Conservation (phyloP, 306 rosid species). For the Citrullus mucosospermus region DNA sequence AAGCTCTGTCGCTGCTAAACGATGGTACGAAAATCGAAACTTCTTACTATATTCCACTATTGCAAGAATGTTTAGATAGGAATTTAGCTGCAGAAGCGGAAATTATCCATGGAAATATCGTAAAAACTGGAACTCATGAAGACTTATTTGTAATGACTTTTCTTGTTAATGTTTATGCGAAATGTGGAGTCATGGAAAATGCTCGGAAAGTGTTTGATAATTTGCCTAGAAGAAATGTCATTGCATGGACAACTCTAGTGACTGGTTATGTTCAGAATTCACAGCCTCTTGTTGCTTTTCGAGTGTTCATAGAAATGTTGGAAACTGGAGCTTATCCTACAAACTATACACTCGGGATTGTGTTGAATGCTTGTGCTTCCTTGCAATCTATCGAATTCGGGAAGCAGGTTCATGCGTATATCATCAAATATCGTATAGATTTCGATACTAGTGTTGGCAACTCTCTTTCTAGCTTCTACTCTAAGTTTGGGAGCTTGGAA, state of each 20-base stretch:
- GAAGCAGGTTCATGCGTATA: slow-evolving; percentile 67
- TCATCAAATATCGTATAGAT: slow-evolving; percentile 47
- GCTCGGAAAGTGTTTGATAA: slow-evolving; percentile 49
- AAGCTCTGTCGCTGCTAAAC: slow-evolving; percentile 31
- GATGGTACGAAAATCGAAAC: slow-evolving; percentile 29
- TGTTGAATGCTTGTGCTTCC: slow-evolving; percentile 50
- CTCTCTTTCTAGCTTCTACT: slow-evolving; percentile 74
- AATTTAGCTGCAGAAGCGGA: slow-evolving; percentile 28
- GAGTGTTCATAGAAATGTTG: slow-evolving; percentile 59
- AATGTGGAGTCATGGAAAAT: slow-evolving; percentile 46
- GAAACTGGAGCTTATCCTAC: slow-evolving; percentile 59
- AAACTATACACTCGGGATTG: slow-evolving; percentile 46
- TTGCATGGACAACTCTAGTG: slow-evolving; percentile 66
- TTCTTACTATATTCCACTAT: slow-evolving; percentile 36
- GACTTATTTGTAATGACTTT: slow-evolving; percentile 39
- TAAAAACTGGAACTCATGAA: slow-evolving; percentile 49
- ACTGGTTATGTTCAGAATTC: slow-evolving; percentile 47
- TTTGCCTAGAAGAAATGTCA: slow-evolving; percentile 38
- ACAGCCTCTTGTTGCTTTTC: slow-evolving; percentile 38
- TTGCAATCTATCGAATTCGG: slow-evolving; percentile 36
- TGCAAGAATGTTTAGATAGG: slow-evolving; percentile 49
- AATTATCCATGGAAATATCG: slow-evolving; percentile 48
- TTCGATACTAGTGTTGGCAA: slow-evolving; percentile 66
- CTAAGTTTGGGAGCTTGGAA: slow-evolving; percentile 43
- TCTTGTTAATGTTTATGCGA: slow-evolving; percentile 54